Base-by-base conservation (phyloP, 495 filamentous ascomycete species). In the Penicillium herquei region DNA sequence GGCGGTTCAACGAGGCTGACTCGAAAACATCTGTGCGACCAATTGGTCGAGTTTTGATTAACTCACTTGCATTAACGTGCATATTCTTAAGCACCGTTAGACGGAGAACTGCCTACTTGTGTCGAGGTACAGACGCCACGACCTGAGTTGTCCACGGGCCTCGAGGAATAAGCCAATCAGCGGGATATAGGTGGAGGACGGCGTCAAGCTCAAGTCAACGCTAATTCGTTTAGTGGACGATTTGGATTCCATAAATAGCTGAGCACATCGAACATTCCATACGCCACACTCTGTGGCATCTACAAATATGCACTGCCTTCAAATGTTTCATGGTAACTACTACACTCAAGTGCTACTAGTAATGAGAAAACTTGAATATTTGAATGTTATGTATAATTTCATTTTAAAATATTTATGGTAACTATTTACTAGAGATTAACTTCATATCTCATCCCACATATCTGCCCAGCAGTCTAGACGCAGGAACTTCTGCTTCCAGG, bases 401-500 rank as follows among this genome's bases (percentile, higher is more conserved):
- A n/a, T 7, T 41, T n/a, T 46, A n/a, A 31, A n/a, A 32, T 46
- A 44, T 26, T 26, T 46, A 32, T 46, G n/a, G 26, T 32, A 46
- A 46, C 43, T 46, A 46, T 32, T 30, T 46, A 46, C 26, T 45
- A 46, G 43, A 26, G 4, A 46, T 46, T 31, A 33, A 49, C 40
- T 40, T 54, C 51, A 30, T 54, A 40, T 34, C 42, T 54, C 51
- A 42, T 54, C 51, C 33, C 51, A 45, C 51, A 39, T 54, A 37
- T 45, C 51, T 54, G 51, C 51, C 37, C 51, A 46, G 51, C 51
- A 54, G 51, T 47, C 41, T 30, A 54, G 33, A 54, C 51, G 41
- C 51, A 45, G 43, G 41, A 54, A 47, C 41, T 42, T 33, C 51
- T 47, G 51, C 42, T 47, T 30, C 51, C 41, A 21, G 13, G 37